Conservation (phyloP, 2,329 filamentous ascomycete genomes). For the Akanthomyces lecanii region DNA sequence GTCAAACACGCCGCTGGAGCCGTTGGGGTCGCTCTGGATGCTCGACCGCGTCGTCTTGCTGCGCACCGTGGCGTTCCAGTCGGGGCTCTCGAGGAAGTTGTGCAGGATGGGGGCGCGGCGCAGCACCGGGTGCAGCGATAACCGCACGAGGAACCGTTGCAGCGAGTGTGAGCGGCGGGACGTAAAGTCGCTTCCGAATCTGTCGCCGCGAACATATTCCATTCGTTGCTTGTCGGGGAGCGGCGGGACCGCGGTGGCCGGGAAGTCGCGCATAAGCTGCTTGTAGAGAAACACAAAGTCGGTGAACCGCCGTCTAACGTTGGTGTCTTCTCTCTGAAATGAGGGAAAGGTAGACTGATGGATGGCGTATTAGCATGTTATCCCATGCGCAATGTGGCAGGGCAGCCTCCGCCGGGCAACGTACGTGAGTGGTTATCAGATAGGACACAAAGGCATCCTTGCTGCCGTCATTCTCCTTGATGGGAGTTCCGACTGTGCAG, state of each 20-base stretch:
- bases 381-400: neutral
- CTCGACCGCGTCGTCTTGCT: slow-evolving; percentile 65
- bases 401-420: slow-evolving; percentile 17
- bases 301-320: slow-evolving; percentile 86
- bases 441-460: slow-evolving; percentile 98
- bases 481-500: slow-evolving; percentile 74
- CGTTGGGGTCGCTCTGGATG: slow-evolving; percentile 41
- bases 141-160: slow-evolving; percentile 81
- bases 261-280: slow-evolving; percentile 79
- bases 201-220: slow-evolving; percentile 95
- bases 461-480: slow-evolving; percentile 94
- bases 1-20: slow-evolving; percentile 75
- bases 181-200: slow-evolving; percentile 92
- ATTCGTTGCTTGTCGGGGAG: slow-evolving; percentile 98
- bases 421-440: slow-evolving; percentile 81
- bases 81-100: slow-evolving; percentile 83
- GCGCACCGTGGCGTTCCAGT: slow-evolving; percentile 97
- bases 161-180: slow-evolving; percentile 82
- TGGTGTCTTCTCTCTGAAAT: slow-evolving; percentile 77
- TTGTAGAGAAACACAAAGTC: slow-evolving; percentile 98
- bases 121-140: slow-evolving; percentile 84
- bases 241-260: slow-evolving; percentile 87
- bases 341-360: slow-evolving; percentile 84
- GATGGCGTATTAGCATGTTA: neutral
- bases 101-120: slow-evolving; percentile 78